Conservation (phyloP, 768 basidiomycete genomes). For the Auricularia sp. region DNA sequence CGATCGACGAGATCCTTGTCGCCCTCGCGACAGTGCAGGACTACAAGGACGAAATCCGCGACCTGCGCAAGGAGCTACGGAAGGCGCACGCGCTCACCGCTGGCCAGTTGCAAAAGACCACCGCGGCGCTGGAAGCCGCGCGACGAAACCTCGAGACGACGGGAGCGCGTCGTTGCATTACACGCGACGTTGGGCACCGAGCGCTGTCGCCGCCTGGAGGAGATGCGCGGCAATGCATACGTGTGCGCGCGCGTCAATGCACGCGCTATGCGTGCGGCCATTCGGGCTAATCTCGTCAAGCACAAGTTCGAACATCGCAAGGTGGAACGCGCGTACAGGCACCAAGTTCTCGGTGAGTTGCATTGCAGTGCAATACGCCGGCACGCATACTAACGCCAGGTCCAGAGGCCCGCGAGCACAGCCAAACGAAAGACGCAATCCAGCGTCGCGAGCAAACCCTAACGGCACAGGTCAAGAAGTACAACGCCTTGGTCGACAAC, state of each 20-base stretch:
- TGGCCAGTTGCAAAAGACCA: neutral
- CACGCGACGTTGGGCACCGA: neutral
- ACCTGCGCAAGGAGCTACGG: neutral
- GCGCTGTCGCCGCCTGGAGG: neutral
- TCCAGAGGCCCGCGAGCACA: neutral
- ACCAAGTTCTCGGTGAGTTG: neutral
- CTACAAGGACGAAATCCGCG: neutral
- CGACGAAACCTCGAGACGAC: neutral
- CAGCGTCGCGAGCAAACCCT: neutral
- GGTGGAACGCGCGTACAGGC: neutral
- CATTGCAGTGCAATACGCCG: too few relatives aligned
- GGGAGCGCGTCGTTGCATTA: neutral
- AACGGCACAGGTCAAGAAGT: neutral
- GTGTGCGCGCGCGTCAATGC: neutral
- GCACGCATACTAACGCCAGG: neutral
- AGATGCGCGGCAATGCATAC: neutral
- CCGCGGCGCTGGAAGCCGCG: neutral
- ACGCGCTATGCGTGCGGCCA: neutral
- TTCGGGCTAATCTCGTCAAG: neutral
- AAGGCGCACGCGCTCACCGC: neutral
- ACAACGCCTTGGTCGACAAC: neutral
- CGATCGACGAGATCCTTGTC: neutral
- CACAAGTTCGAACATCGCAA: slow-evolving; percentile 1
- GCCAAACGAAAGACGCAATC: neutral
- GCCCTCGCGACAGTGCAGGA: neutral